These are phyloP conservation scores for Groenewaldozyma tartarivorans DNA, from an alignment of 805 yeast species.

Conservation along the genomic window DNA sequence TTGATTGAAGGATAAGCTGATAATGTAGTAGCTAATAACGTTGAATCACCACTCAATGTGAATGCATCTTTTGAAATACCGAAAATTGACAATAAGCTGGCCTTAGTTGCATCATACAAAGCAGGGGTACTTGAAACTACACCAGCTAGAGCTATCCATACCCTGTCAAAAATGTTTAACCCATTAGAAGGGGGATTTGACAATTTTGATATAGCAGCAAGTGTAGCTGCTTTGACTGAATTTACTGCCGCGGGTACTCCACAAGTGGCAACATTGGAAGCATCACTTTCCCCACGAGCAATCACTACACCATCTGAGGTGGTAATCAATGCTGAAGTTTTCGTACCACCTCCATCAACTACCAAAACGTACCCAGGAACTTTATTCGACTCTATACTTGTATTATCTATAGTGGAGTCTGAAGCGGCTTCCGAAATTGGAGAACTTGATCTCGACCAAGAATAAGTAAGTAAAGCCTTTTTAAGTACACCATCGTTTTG, in stretches of 20 bases:
- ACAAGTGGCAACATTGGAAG: slow-evolving; percentile 12
- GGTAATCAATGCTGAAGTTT: slow-evolving; percentile 16
- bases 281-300: slow-evolving; percentile 11
- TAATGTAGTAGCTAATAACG: slow-evolving; percentile 14
- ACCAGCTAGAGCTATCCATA: slow-evolving; percentile 21
- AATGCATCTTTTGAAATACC: slow-evolving; percentile 2
- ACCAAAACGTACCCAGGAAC: slow-evolving; percentile 6
- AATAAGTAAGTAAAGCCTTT: slow-evolving; percentile 1
- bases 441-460: too few relatives aligned
- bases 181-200: background rate
- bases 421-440: background rate
- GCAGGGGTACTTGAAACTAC: slow-evolving; percentile 8
- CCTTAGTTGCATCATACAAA: background rate
- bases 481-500: slow-evolving; percentile 9
- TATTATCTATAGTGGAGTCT: background rate
- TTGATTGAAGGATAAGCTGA: background rate
- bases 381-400: background rate
- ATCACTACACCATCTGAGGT: slow-evolving; percentile 7
- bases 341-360: slow-evolving; percentile 23
- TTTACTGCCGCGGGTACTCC: slow-evolving; percentile 9
- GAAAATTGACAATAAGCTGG: slow-evolving; percentile 6
- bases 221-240: slow-evolving; percentile 6
- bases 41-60: slow-evolving; percentile 15
- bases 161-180: background rate
- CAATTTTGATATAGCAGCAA: slow-evolving; percentile 6